These are phyloP conservation scores for Ogataea angusta DNA, from an alignment of 805 yeast genomes.

Conservation along the genomic window DNA sequence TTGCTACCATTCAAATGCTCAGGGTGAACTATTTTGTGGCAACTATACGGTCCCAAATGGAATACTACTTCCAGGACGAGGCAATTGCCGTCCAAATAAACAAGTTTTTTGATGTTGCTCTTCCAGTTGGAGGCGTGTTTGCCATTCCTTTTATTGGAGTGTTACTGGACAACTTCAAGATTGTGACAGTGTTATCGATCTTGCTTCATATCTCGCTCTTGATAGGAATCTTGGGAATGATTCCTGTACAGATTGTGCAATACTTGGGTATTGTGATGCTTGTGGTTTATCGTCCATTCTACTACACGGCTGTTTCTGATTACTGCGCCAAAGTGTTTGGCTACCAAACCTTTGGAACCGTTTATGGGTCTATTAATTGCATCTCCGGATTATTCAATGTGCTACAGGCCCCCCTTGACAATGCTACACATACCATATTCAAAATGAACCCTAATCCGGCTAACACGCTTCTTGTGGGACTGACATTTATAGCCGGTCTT, in stretches of 20 bases:
- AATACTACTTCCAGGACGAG: constrained; percentile 55
- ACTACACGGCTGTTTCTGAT: constrained; percentile 89
- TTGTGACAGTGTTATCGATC: constrained; percentile 52
- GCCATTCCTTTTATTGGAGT: constrained; percentile 87
- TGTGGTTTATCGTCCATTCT: constrained; percentile 86
- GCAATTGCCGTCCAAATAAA: constrained; percentile 55
- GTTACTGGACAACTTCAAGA: constrained; percentile 68
- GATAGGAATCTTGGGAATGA: constrained; percentile 71
- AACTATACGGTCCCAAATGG: constrained; percentile 79
- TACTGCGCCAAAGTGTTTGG: constrained; percentile 93
- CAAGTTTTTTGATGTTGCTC: constrained; percentile 76
- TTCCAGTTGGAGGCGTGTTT: constrained; percentile 84
- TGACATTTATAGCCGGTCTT: constrained; percentile 53
- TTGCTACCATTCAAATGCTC: constrained; percentile 86
- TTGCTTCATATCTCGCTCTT: constrained; percentile 52
- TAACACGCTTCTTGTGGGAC: constrained; percentile 50
- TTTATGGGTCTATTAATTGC: constrained; percentile 83
- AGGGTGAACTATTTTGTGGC: constrained; percentile 92
- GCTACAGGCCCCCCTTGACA: constrained; percentile 66
- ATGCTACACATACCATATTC: constrained; percentile 63
- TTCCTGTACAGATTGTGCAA: constrained; percentile 49
- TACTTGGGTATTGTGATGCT: constrained; percentile 65
- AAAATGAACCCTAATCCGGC: constrained; percentile 78
- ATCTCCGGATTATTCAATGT: constrained; percentile 80
- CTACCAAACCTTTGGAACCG: constrained; percentile 84